Conservation (phyloP, 495 filamentous ascomycete species). For the Talaromyces nanjingensis region DNA sequence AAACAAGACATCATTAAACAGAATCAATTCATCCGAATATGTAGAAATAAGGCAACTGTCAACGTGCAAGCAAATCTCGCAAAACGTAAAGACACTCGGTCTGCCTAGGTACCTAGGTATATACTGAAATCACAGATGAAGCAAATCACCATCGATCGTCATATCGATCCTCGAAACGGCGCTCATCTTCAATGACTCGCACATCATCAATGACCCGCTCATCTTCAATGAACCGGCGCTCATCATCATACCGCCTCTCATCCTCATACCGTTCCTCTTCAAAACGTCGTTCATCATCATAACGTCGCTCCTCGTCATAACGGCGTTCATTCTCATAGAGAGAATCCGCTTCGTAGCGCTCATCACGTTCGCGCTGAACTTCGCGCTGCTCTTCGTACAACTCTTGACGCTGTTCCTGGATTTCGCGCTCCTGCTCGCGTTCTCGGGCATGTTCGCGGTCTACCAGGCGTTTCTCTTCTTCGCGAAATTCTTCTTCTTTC, state of each 20-base stretch:
- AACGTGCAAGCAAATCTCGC: not conserved
- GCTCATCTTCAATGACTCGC: not conserved
- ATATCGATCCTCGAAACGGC: not conserved
- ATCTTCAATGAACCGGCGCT: not conserved
- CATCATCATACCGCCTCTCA: not conserved
- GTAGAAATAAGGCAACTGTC: not conserved
- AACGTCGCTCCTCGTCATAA: conserved; percentile 6
- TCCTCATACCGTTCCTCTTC: conserved; percentile 5
- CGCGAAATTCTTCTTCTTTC: conserved; percentile 4
- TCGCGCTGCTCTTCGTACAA: conserved; percentile 1
- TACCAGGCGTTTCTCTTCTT: not conserved
- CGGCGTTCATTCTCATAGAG: conserved; percentile 3
- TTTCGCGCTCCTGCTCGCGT: conserved; percentile 4
- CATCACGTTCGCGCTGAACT: conserved; percentile 1
- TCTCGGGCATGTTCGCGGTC: conserved; percentile 1
- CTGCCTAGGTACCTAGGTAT: not conserved
- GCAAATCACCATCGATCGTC: conserved; percentile 1
- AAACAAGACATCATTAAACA: not conserved
- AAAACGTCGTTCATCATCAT: not conserved
- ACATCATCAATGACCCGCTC: not conserved
- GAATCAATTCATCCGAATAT: not conserved
- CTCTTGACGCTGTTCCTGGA: not conserved
- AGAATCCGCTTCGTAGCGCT: not conserved
- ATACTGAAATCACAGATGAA: not conserved
- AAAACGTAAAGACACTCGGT: not conserved